Base-by-base conservation (phyloP, 768 basidiomycete species). In the Phanerochaete carnosa region DNA sequence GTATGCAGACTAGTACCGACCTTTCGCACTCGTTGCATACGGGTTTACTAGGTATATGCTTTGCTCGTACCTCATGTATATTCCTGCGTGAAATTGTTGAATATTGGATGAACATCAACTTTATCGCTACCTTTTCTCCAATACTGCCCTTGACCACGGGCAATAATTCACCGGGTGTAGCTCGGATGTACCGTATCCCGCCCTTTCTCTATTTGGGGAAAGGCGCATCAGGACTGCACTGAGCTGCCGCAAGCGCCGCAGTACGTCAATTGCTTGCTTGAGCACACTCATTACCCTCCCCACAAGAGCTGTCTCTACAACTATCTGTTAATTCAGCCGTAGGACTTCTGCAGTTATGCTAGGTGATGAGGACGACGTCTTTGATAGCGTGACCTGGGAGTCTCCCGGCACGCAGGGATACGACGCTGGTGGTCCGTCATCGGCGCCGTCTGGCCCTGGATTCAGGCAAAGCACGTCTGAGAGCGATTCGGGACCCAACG, bases 331-430 rank as follows among this genome's bases (percentile, higher is more conserved):
- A 43, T 19, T 19, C 39, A 4, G 19, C 39, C 2, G 23, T 51
- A 28, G 8, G 2, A 45, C 25, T 39, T 26, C 3, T 22, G 15
- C 16, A 49, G 13, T 43, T 50, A 92, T 92, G 91, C 85, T 89
- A 68, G 88, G 86, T 73, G 90, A 90, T 76, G 90, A 92, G 62
- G 92, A 93, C 70, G 92, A 93, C 72, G 88, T 94, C 25, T 95
- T 94, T 73, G 92, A 94, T 78, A 91, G 88, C 68, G 89, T 95
- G 15, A 92, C 91, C 53, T 95, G 92, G 92, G 92, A 95, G 67
- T 87, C 89, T 12, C 85, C 89, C 47, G 78, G 84, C 22, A 77
- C 81, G 22, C 66, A 73, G 30, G 83, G 50, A 15, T 67, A 87
- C 64, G 79, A 83, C 50, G 74, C 79, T 35, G 69, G 58, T 37